Percentiles rank a stretch among this genome's conserved stretches.
Evolutionary conservation across 192 early-diverging fungal genomes (phyloP).

Genomic region (Coemansia sp.): DNA sequence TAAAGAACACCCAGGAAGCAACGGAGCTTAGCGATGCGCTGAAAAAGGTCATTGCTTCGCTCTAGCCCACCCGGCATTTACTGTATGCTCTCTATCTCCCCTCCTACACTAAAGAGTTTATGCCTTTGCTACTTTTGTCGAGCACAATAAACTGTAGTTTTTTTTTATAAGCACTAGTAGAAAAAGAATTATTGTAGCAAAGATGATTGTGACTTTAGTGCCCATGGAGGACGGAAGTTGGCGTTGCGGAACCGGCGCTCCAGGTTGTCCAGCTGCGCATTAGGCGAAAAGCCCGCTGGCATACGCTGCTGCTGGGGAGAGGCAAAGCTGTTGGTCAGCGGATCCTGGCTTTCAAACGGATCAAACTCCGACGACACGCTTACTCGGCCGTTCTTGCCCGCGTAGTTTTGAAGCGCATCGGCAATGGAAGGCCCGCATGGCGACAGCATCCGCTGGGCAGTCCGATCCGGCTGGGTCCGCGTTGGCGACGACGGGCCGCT

Average conservation of each 20-base stretch:
- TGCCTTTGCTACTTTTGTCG: too few species aligned
- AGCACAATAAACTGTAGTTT: not conserved
- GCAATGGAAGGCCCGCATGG: slow-evolving; percentile 54
- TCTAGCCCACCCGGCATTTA: not conserved
- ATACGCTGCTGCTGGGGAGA: slow-evolving; percentile 12
- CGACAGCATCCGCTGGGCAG: slow-evolving; percentile 23
- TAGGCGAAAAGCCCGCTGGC: slow-evolving; percentile 21
- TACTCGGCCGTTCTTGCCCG: slow-evolving; percentile 20
- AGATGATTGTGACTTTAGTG: slow-evolving; percentile 42
- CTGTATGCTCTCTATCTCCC: not conserved
- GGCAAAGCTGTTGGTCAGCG: slow-evolving; percentile 14
- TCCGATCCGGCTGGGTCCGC: not conserved
- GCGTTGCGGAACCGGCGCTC: slow-evolving; percentile 53
- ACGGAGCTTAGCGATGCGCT: slow-evolving; percentile 2
- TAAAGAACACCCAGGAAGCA: slow-evolving; percentile 19
- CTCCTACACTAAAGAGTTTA: too few species aligned
- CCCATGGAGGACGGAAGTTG: slow-evolving; percentile 54
- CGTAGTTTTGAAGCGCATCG: slow-evolving; percentile 33
- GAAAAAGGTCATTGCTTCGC: slow-evolving; percentile 6
- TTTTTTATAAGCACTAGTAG: not conserved
- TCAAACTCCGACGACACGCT: slow-evolving; percentile 52
- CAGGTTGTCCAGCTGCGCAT: slow-evolving; percentile 44
- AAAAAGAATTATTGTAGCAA: slow-evolving; percentile 9
- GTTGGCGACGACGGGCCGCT: slow-evolving; percentile 23
- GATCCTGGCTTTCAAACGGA: slow-evolving; percentile 49